Evolutionary conservation across 2,329 filamentous ascomycete species (phyloP), one percentile per base, ranked within the genome.

Genomic region (Talaromyces sp.): DNA sequence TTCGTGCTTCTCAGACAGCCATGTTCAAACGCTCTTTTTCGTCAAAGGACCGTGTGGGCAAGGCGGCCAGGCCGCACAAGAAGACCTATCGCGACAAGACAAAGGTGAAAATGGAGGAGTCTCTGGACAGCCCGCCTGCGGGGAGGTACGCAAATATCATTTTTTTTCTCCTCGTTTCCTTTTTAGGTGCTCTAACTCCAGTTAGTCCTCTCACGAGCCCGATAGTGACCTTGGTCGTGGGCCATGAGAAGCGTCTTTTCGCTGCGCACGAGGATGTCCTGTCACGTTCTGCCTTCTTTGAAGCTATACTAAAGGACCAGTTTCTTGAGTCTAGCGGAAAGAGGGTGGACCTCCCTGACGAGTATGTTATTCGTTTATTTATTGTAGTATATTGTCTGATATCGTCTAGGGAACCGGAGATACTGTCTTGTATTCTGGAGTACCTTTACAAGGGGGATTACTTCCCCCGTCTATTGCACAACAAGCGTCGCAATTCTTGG

Each of bases 381-480:
- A 9, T 25, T 13, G 33, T 44, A 17, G 1, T 27, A 5, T 13
- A 13, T 7, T 22, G 47, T n/a, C 61, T 63, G 19, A 63, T 56
- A 72, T 82, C 82, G 28, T 66, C 85, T 71, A 89, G 90, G 84
- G 91, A 96, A 81, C 92, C 93, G 69, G 92, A 96, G 82, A 85
- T 96, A 76, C 91, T 97, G 78, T 96, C 92, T 75, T 93, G 90
- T 72, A 83, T 97, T 71, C 91, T 97, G 80, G 93, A 97, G 82
- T 97, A 93, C 77, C 87, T 97, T 68, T 97, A 97, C 88, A 96
- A 96, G 82, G 92, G 91, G 68, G 92, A 96, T 84, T 96, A 96
- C 81, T 95, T 90, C 77, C 93, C 93, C 61, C 90, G 92, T 77
- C 84, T 97, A 80, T 74, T 96, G 69, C 91, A 92, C 77, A 90